Percentiles rank a stretch among this genome's conserved stretches.
Conservation (phyloP, 164 flowering plant species). For the Aristolochia californica region DNA sequence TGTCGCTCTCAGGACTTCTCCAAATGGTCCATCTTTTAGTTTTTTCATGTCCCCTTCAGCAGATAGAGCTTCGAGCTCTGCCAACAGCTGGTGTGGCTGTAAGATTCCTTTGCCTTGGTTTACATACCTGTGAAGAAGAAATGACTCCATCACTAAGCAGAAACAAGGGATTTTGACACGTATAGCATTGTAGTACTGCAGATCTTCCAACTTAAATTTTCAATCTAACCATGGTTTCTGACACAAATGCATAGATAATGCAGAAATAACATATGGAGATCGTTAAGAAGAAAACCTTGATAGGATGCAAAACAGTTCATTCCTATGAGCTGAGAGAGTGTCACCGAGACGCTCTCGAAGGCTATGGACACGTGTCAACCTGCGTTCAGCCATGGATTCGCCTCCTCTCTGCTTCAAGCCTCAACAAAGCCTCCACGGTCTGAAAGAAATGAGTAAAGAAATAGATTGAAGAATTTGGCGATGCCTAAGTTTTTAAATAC, state of each 20-base stretch:
- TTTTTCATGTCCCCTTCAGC: conserved; percentile 35
- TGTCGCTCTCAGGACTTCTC: conserved; percentile 52
- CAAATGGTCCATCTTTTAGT: conserved; percentile 51
- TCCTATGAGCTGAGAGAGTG: conserved; percentile 16
- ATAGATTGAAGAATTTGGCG: too few relatives aligned
- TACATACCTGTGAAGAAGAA: conserved; percentile 39
- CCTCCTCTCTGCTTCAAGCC: too few relatives aligned
- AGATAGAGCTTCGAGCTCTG: conserved; percentile 48
- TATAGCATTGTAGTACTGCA: too few relatives aligned
- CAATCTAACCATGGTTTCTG: neutral
- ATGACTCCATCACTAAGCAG: neutral
- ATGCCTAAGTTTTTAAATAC: too few relatives aligned
- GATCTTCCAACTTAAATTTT: neutral
- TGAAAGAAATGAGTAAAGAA: too few relatives aligned
- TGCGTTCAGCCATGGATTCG: conserved; percentile 17
- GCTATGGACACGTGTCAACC: conserved; percentile 20
- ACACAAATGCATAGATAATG: too few relatives aligned
- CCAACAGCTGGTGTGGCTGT: conserved; percentile 58
- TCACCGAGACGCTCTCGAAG: conserved; percentile 19
- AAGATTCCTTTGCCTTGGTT: conserved; percentile 73
- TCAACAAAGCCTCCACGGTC: too few relatives aligned
- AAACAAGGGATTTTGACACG: neutral
- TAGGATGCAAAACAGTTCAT: conserved; percentile 17
- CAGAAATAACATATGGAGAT: too few relatives aligned
- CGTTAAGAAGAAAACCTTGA: conserved; percentile 16